Conservation (phyloP, 2,329 filamentous ascomycete genomes). For the Microsporum audouinii region DNA sequence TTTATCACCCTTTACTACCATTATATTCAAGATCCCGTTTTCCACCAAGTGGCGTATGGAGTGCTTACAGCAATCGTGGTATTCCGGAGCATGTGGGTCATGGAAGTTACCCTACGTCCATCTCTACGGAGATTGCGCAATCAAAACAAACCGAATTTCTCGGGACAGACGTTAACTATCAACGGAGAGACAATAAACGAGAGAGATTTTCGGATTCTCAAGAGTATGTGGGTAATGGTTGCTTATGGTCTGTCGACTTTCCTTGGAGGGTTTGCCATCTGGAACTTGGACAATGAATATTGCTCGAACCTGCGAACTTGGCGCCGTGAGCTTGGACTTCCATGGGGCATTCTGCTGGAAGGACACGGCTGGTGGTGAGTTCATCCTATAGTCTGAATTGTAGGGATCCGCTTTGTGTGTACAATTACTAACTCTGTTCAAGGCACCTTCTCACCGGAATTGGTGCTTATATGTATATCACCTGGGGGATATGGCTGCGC, state of each 20-base stretch:
- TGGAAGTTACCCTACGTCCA: slow-evolving; percentile 56
- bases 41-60: slow-evolving; percentile 72
- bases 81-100: slow-evolving; percentile 62
- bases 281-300: slow-evolving; percentile 69
- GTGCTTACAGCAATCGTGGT: slow-evolving; percentile 59
- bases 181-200: slow-evolving; percentile 40
- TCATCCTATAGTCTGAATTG: not conserved
- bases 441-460: slow-evolving; percentile 72
- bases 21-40: slow-evolving; percentile 66
- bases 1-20: slow-evolving; percentile 75
- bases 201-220: slow-evolving; percentile 47
- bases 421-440: not conserved
- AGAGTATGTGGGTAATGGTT: slow-evolving; percentile 67
- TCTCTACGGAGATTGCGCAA: slow-evolving; percentile 39
- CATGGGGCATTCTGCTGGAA: slow-evolving; percentile 67
- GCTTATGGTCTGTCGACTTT: slow-evolving; percentile 58
- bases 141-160: slow-evolving; percentile 35
- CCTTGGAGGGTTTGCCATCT: slow-evolving; percentile 61
- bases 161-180: slow-evolving; percentile 22
- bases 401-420: not conserved
- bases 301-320: slow-evolving; percentile 55
- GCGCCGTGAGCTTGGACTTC: slow-evolving; percentile 58
- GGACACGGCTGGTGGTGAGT: slow-evolving; percentile 61
- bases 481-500: slow-evolving; percentile 72
- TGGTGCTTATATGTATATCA: slow-evolving; percentile 74